Conservation (phyloP, 305 asterid genomes). For the Withania somnifera region DNA sequence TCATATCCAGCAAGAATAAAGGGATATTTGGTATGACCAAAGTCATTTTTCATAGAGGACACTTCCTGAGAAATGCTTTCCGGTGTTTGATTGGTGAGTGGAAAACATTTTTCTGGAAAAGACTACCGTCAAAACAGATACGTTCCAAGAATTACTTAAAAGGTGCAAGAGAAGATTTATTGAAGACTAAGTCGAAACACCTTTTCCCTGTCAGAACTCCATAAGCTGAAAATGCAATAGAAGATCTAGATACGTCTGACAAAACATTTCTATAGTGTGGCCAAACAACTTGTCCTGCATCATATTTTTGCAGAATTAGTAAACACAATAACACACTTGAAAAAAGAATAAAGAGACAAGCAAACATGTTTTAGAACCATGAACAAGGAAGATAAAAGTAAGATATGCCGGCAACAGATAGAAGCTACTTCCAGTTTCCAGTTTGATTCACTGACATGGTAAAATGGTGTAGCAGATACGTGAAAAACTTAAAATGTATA, state of each 20-base stretch:
- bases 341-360: background rate
- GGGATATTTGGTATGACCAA: background rate
- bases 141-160: background rate
- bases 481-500: no score
- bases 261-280: conserved; percentile 43
- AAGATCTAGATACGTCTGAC: conserved; percentile 51
- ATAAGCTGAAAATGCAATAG: conserved; percentile 48
- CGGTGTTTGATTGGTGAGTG: background rate
- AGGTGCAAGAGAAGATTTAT: conserved; percentile 1
- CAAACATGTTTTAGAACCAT: background rate
- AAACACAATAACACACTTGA: background rate
- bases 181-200: conserved; percentile 11
- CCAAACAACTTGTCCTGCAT: conserved; percentile 61
- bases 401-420: background rate
- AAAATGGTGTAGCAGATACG: background rate
- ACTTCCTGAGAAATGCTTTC: background rate
- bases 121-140: background rate
- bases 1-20: background rate
- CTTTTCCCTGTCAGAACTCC: conserved; percentile 81
- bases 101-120: background rate
- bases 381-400: background rate
- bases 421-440: background rate
- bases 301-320: conserved; percentile 9
- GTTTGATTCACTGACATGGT: background rate
- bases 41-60: background rate